Base-by-base conservation (phyloP, 2,329 filamentous ascomycete genomes). In the Chaetomium globosum region DNA sequence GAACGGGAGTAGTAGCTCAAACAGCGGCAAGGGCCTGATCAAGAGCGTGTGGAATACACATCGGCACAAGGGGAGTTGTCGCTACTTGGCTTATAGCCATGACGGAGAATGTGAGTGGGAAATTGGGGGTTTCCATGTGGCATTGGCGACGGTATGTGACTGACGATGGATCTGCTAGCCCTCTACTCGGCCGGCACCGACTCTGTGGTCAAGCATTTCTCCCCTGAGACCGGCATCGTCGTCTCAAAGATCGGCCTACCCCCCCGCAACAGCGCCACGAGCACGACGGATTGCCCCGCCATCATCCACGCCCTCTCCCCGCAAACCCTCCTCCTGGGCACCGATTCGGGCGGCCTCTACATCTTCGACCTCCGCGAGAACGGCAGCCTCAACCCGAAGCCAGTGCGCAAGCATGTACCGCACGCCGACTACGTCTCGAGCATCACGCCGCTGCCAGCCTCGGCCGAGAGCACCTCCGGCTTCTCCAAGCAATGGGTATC, bases 401-500 rank as follows among this genome's bases (percentile, higher is more conserved):
- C 92, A 1, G 85, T 89, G 26, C 90, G 93, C 74, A 93, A 92
- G 10, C 89, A 94, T 75, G 88, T 88, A 68, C 94, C 94, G 0
- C 95, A 99, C 78, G 88, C 91, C 72, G 94, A 98, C 80, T 97
- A 97, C 77, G 87, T 99, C 62, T 95, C 93, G 36, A 93, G 91
- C 58, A 83, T 99, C 53, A 90, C 91, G 0, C 88, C 93, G 1
- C 85, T 99, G 0, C 93, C 93, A 0, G 85, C 93, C 0, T 89
- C 90, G 1, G 84, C 88, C 33, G 87, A 90, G 63, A 95, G 90
- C 76, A 97, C 92, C 0, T 94, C 90, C 21, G 93, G 93, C 5
- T 94, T 91, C 75, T 88, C 91, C 72, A 97, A 97, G 78, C 94
- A 98, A 79, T 99, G 93, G 90, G 85, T 97, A 60, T 95, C 90